Base-by-base conservation (phyloP, 2,329 filamentous ascomycete genomes). In the Volutella citrinella region DNA sequence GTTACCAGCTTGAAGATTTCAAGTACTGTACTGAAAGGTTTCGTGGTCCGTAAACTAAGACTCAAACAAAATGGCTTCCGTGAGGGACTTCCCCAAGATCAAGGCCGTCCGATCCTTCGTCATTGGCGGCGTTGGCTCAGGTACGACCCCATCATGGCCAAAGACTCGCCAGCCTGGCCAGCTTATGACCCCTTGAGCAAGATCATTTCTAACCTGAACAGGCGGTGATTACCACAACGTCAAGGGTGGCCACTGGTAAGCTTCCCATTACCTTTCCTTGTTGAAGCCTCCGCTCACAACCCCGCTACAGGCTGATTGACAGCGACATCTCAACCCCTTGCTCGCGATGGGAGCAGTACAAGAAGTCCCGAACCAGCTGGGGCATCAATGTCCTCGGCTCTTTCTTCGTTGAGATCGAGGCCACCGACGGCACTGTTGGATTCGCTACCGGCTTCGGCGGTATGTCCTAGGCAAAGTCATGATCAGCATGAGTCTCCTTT, bases 331-430 rank as follows among this genome's bases (percentile, higher is more conserved):
- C 90, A 3, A 96, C 89, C 1, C 90, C 90, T 7, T 94, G 90
- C 76, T 91, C 88, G 30, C 77, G 80, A 63, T 95, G 90, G 77
- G 86, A 93, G 46, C 72, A 90, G 51, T 96, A 95, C 64, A 81
- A 89, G 48, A 79, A 82, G 42, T 95, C 89, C 22, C 76, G 90
- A 51, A 95, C 89, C 10, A 89, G 82, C 60, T 96, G 88, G 87
- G 90, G 90, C 22, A 96, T 96, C 72, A 96, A 96, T 53, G 89
- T 95, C 7, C 69, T 96, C 17, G 90, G 90, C 3, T 95, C 89
- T 1, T 95, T 96, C 66, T 84, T 89, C 51, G 77, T 96, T 7
- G 89, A 95, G 64, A 80, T 96, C 35, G 87, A 95, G 63, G 85
- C 86, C 12, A 82, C 78, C 7, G 88, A 96, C 69, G 90, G 90